These are phyloP conservation scores for Chytriomyces sp. DNA, from an alignment of 192 early-diverging fungal genomes.

Conservation along the genomic window DNA sequence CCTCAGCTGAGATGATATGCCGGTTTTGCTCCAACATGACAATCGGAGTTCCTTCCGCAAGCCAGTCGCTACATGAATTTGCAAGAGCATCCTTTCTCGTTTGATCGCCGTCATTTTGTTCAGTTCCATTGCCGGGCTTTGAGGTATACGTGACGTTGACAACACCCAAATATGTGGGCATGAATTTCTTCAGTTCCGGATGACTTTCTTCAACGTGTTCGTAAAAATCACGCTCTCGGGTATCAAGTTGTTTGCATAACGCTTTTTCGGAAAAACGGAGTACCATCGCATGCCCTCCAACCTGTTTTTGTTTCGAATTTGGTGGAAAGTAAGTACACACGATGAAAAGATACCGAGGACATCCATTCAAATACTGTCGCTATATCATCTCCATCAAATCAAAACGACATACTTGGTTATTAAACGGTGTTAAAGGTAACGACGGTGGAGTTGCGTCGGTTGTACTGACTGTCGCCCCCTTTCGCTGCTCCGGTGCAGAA, in stretches of 20 bases:
- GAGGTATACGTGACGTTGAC: slow-evolving; percentile 82
- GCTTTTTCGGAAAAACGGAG: slow-evolving; percentile 95
- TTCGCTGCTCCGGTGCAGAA: not conserved
- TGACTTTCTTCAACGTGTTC: slow-evolving; percentile 77
- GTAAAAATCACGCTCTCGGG: slow-evolving; percentile 87
- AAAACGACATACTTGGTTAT: slow-evolving; percentile 40
- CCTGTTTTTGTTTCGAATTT: slow-evolving; percentile 34
- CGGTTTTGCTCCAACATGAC: slow-evolving; percentile 90
- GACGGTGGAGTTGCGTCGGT: slow-evolving; percentile 39
- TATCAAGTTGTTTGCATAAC: slow-evolving; percentile 92
- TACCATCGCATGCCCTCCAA: slow-evolving; percentile 95
- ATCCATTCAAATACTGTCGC: not conserved
- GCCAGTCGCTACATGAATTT: slow-evolving; percentile 6
- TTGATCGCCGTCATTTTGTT: slow-evolving; percentile 14
- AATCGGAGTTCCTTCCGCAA: slow-evolving; percentile 64
- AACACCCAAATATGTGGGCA: slow-evolving; percentile 90
- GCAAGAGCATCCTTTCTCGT: not conserved
- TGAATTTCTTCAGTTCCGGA: slow-evolving; percentile 83
- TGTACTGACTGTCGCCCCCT: slow-evolving; percentile 1
- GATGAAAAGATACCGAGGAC: not conserved
- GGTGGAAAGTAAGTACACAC: not conserved
- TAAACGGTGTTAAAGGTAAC: slow-evolving; percentile 59
- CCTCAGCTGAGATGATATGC: slow-evolving; percentile 69
- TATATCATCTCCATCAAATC: not conserved
- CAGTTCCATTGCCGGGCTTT: slow-evolving; percentile 18